These are phyloP conservation scores for Phytopythium helicoides DNA, from an alignment of 352 stramenopile species.

Conservation along the genomic window DNA sequence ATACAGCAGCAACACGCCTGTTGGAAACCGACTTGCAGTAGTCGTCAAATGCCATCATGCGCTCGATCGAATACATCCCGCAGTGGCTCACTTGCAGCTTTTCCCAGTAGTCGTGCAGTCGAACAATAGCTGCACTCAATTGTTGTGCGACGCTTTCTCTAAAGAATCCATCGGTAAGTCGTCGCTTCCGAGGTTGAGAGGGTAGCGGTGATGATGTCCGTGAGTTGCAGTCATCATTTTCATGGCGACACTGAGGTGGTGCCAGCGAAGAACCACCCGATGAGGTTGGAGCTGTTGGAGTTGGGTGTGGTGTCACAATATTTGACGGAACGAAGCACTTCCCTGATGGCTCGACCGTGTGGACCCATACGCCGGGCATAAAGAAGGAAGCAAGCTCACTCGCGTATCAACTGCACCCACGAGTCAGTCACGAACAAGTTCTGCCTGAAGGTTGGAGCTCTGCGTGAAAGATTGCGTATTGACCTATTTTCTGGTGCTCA, in stretches of 20 bases:
- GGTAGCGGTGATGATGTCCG: background rate
- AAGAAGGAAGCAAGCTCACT: too few species aligned
- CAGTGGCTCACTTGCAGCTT: slow-evolving; percentile 26
- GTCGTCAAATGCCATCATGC: slow-evolving; percentile 24
- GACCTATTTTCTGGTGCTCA: too few species aligned
- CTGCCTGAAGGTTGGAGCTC: too few species aligned
- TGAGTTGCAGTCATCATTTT: too few species aligned
- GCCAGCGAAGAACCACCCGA: too few species aligned
- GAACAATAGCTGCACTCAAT: background rate
- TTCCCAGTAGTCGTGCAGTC: slow-evolving; percentile 13
- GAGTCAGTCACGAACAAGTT: too few species aligned
- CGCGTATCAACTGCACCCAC: too few species aligned
- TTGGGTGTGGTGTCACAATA: too few species aligned
- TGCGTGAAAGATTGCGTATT: too few species aligned
- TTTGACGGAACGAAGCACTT: too few species aligned
- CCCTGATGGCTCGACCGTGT: background rate
- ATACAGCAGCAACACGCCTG: slow-evolving; percentile 10
- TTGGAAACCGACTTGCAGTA: slow-evolving; percentile 16
- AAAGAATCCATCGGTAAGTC: background rate
- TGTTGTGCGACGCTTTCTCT: background rate
- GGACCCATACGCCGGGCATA: background rate
- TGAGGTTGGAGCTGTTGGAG: too few species aligned
- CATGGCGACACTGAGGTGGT: too few species aligned
- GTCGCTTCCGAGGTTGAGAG: background rate
- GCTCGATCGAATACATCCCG: slow-evolving; percentile 29